A percentile compares a stretch with the other conserved stretches of the same genome.
phyloP scores from a whole-genome alignment of 441 rosid species.

The Breynia disticha region DNA sequence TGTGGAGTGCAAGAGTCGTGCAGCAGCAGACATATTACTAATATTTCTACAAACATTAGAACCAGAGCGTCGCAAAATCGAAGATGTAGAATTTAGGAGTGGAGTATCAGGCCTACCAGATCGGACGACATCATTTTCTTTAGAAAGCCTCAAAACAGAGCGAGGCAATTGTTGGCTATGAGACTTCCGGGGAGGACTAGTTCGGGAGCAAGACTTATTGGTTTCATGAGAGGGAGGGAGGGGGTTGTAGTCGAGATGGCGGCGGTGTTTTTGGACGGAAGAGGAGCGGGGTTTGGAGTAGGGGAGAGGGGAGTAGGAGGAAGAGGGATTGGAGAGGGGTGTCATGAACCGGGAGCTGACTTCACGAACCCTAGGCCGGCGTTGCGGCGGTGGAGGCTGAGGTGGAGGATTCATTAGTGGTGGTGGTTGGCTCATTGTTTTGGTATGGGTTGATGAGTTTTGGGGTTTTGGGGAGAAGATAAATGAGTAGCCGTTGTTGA shows the following conservation, averaged over 20 bases:
- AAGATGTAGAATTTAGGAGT: constrained; percentile 12
- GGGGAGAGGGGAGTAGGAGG: constrained; percentile 35
- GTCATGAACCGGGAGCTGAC: constrained; percentile 84
- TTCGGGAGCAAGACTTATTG: constrained; percentile 17
- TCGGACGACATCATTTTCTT: constrained; percentile 17
- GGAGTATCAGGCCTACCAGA: constrained; percentile 35
- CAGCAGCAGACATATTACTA: constrained; percentile 32
- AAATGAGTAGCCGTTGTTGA: too few relatives aligned
- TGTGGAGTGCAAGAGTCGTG: constrained; percentile 42
- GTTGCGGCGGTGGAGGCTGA: constrained; percentile 36
- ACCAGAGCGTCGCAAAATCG: constrained; percentile 19
- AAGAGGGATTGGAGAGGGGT: constrained; percentile 35
- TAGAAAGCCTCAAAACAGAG: constrained; percentile 21
- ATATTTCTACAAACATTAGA: constrained; percentile 25
- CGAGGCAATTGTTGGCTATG: constrained; percentile 35
- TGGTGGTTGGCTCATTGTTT: too few relatives aligned
- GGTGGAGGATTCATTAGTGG: too few relatives aligned
- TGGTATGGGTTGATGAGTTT: too few relatives aligned
- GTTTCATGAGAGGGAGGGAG: constrained; percentile 24
- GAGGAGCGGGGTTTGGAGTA: constrained; percentile 29
- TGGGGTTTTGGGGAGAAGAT: too few relatives aligned
- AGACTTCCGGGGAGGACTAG: constrained; percentile 14
- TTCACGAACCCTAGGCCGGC: constrained; percentile 77
- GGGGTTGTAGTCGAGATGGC: constrained; percentile 30
- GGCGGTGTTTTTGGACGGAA: constrained; percentile 45